Evolutionary conservation across 495 filamentous ascomycete species (phyloP), one percentile per base, ranked within the genome.

Genomic region (Lophium mytilinum): DNA sequence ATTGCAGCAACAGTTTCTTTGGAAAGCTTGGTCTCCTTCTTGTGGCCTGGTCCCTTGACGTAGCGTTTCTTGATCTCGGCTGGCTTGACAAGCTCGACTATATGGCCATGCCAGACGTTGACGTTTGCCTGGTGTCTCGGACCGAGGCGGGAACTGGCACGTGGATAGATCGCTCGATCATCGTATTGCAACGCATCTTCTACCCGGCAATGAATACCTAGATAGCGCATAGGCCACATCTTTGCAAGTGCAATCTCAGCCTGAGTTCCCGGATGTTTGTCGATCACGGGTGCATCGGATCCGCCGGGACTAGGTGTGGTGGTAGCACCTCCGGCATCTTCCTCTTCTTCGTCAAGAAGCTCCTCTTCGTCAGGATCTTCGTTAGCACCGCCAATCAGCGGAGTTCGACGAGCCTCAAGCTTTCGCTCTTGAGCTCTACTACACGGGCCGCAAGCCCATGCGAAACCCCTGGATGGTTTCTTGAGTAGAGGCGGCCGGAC

Each of bases 161-260:
- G 85, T 17, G 93, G 93, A 63, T 96, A 97, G 57, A 97, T 97
- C 1, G 72, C 71, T 48, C 94, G 87, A 70, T 99, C 93, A 64
- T 99, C 94, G 66, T 95, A 94, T 67, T 99, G 94, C 14, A 99
- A 74, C 4, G 89, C 93, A 76, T 99, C 93, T 72, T 99, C 93
- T 10, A 94, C 87, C 55, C 89, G 84, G 70, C 93, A 96, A 72
- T 99, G 94, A 55, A 95, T 90, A 1, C 93, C 93, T 14, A 97
- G 73, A 66, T 99, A 99, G 53, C 93, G 83, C 71, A 93, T 96
- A 15, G 91, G 93, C 93, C 93, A 99, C 72, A 95, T 80, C 63
- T 85, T 88, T 37, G 90, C 89, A 60, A 95, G 87, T 54, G 90
- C 87, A 36, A 89, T 84, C 68, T 97, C 94, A 67, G 95, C 94